Base-by-base conservation (phyloP, 176 grass and related monocot genomes). In the Lolium rigidum region DNA sequence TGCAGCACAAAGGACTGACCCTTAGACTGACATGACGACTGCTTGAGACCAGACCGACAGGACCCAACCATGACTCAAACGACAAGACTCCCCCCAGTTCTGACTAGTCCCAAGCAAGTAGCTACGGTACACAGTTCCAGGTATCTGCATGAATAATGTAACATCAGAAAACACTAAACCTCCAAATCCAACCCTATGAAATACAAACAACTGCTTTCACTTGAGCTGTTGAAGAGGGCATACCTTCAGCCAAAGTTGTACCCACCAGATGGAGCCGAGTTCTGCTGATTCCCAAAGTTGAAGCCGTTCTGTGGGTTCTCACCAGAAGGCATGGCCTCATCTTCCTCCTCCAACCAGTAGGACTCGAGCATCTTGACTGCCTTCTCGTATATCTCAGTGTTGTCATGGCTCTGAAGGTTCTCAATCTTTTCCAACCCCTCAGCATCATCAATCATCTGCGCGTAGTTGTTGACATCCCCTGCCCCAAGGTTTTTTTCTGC, bases 381-480 rank as follows among this genome's bases (percentile, higher is more conserved):
- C 90, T 94, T 97, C 78, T 97, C 92, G 38, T 97, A 97, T 83
- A 97, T 97, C 82, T 94, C 92, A 2, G 90, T 91, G 78, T 95
- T 98, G 73, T 98, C 93, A 46, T 98, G 95, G 87, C 93, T 95
- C 83, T 98, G 93, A 59, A 98, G 87, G 80, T 95, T 95, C 91
- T 98, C 95, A 79, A 98, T 98, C 91, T 98, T 98, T 47, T 98
- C 95, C 72, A 98, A 64, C 7, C 95, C 95, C 89, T 98, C 95
- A 24, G 93, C 91, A 61, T 98, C 95, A 76, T 98, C 95, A 79
- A 98, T 93, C 87, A 98, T 77, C 54, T 98, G 95, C 2, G 89
- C 91, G 28, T 90, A 95, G 43, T 74, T 9, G 44, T 98, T 98
- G 62, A 95, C 89, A 74, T 93, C 93, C 3, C 90, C 87, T 52